phyloP scores from a whole-genome alignment of 371 early-diverging fungal genomes.

The Capillidium heterosporum region DNA sequence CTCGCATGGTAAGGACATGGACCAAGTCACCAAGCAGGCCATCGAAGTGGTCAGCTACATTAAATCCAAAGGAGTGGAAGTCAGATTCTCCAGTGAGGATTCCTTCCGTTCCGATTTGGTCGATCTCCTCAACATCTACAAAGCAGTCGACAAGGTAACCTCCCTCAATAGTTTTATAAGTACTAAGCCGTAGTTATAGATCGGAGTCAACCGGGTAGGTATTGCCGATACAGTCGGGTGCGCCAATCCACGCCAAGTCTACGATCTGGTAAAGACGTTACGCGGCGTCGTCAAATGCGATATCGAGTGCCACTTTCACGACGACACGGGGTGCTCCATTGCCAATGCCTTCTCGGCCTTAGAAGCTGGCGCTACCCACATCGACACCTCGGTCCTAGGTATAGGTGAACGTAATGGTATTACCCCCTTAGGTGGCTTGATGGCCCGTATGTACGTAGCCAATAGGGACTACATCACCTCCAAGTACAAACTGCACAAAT shows the following conservation, averaged over 20 bases:
- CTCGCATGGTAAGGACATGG: slow-evolving; percentile 96
- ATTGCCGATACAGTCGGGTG: slow-evolving; percentile 97
- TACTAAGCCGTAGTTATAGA: slow-evolving; percentile 11
- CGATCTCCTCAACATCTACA: slow-evolving; percentile 83
- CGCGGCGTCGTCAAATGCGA: slow-evolving; percentile 88
- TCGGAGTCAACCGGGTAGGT: slow-evolving; percentile 93
- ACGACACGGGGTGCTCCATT: slow-evolving; percentile 96
- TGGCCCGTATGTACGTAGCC: slow-evolving; percentile 85
- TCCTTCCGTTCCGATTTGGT: slow-evolving; percentile 92
- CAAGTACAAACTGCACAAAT: slow-evolving; percentile 80
- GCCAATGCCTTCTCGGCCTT: slow-evolving; percentile 88
- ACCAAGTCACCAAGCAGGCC: slow-evolving; percentile 79
- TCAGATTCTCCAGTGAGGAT: slow-evolving; percentile 92
- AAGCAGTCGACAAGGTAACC: slow-evolving; percentile 68
- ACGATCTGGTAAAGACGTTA: slow-evolving; percentile 85
- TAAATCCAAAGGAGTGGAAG: slow-evolving; percentile 86
- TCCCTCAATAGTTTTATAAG: neutral
- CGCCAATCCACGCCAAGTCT: slow-evolving; percentile 92
- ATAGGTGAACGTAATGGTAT: slow-evolving; percentile 97
- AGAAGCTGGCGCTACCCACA: slow-evolving; percentile 94
- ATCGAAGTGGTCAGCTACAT: slow-evolving; percentile 87
- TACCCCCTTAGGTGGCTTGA: slow-evolving; percentile 83
- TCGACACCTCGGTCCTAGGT: slow-evolving; percentile 91
- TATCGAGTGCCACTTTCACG: slow-evolving; percentile 96
- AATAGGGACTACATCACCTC: slow-evolving; percentile 70